Evolutionary conservation across 1,284 basidiomycete genomes (phyloP), one percentile per base, ranked within the genome.

Genomic region (Cystobasidium slooffiae): DNA sequence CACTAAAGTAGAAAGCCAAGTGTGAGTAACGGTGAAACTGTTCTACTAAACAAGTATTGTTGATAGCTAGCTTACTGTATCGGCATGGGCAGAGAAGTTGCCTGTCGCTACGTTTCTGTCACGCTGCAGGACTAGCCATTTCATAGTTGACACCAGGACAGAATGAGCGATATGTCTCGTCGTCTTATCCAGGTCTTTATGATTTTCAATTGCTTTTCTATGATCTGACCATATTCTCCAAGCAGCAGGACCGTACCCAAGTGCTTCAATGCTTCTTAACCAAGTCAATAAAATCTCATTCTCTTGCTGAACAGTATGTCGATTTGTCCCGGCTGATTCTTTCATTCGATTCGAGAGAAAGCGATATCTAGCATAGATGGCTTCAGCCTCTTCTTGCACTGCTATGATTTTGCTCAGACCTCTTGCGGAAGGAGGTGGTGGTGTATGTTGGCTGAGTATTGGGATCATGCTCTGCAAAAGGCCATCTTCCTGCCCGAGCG

Each of bases 171-270:
- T 44, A 22, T 18, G 49, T 53, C 22, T 65, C 10, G 31, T 8
- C 3, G 31, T 22, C 6, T 20, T 43, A 6, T 39, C 31, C n/a
- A 39, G 8, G 1, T 53, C 49, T 53, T 46, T 16, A 5, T 18
- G 24, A 44, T 20, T 41, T 59, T 31, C 70, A 52, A 37, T 59
- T 41, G 12, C 14, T 39, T 59, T 59, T 31, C 31, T 4, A 39
- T 44, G 31, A 39, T 73, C 70, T 44, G 63, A 24, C 70, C 61
- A 73, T 46, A 73, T 56, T 18, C 55, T 51, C 70, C 49, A 65
- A 5, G 70, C 70, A 47, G 62, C 70, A 41, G 70, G 70, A 9
- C 41, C 70, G 31, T 73, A 73, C 22, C 62, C 62, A n/a, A 73
- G 20, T 14, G 18, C 14, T 22, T 53, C 37, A 10, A 73, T 43